These are phyloP conservation scores for Macrophomina phaseolina DNA, from an alignment of 2,329 filamentous ascomycete species.

Conservation along the genomic window DNA sequence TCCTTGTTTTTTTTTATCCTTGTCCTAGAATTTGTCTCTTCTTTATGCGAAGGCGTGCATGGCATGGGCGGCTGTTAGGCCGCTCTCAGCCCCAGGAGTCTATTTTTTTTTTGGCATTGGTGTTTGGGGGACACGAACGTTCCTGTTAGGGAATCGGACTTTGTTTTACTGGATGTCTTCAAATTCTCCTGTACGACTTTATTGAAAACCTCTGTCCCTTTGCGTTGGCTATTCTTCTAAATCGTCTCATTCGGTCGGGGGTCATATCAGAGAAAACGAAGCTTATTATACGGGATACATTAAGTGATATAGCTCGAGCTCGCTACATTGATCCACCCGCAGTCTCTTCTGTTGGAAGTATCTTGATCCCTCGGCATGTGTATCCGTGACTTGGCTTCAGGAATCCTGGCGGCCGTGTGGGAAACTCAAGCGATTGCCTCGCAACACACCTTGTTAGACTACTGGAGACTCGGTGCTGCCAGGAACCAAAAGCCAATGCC, in stretches of 20 bases:
- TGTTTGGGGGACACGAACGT: slow-evolving; percentile 2
- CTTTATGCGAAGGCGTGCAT: slow-evolving; percentile 20
- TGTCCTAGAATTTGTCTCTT: slow-evolving; percentile 19
- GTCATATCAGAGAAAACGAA: slow-evolving; percentile 5
- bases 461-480: background rate
- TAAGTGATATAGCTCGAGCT: background rate
- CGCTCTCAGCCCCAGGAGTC: slow-evolving; percentile 16
- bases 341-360: no score
- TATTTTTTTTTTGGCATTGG: slow-evolving; percentile 18
- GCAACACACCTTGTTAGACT: no score
- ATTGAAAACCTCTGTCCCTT: slow-evolving; percentile 6
- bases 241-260: background rate
- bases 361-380: background rate
- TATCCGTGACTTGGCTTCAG: no score
- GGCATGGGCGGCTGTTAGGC: slow-evolving; percentile 16
- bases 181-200: slow-evolving; percentile 18
- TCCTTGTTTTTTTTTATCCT: background rate
- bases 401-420: no score
- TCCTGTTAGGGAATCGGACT: slow-evolving; percentile 15
- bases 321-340: background rate
- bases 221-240: background rate
- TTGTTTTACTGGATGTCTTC: slow-evolving; percentile 5
- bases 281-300: background rate
- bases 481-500: background rate
- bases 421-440: no score